Conservation (phyloP, 2,329 filamentous ascomycete species). For the Xylariaceae sp. region DNA sequence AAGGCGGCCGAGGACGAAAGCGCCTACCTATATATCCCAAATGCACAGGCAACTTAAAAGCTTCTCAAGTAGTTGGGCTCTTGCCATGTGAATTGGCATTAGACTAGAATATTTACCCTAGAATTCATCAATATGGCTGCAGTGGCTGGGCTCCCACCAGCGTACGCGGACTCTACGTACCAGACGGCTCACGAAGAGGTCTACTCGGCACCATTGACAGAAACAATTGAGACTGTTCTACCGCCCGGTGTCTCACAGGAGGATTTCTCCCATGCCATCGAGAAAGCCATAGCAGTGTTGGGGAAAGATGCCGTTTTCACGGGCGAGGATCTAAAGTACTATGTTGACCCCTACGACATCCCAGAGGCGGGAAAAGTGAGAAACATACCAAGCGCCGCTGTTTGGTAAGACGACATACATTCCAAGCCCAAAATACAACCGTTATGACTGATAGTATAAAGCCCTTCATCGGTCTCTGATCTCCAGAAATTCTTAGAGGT, state of each 20-base stretch:
- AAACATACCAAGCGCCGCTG: slow-evolving; percentile 51
- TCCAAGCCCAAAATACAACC: background rate
- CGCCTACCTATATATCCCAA: background rate
- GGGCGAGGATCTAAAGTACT: slow-evolving; percentile 49
- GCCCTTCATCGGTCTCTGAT: slow-evolving; percentile 43
- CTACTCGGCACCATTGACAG: slow-evolving; percentile 49
- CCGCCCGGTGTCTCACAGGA: slow-evolving; percentile 48
- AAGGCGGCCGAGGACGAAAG: slow-evolving; percentile 16
- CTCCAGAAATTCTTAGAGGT: slow-evolving; percentile 44
- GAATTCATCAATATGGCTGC: slow-evolving; percentile 17
- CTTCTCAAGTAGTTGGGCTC: background rate
- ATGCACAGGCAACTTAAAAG: background rate
- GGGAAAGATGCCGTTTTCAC: slow-evolving; percentile 49
- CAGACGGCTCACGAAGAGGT: slow-evolving; percentile 50
- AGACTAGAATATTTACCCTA: background rate
- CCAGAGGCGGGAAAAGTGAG: slow-evolving; percentile 47
- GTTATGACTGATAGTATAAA: slow-evolving; percentile 20
- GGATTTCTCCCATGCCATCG: slow-evolving; percentile 48
- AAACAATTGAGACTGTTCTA: slow-evolving; percentile 46
- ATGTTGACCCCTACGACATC: slow-evolving; percentile 56
- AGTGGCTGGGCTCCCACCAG: slow-evolving; percentile 25
- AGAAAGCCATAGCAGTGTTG: slow-evolving; percentile 43
- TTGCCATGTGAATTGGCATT: background rate
- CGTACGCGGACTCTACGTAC: slow-evolving; percentile 50
- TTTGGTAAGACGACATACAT: slow-evolving; percentile 41